phyloP scores from a whole-genome alignment of 208 protist species.

The Leishmania braziliensis region DNA sequence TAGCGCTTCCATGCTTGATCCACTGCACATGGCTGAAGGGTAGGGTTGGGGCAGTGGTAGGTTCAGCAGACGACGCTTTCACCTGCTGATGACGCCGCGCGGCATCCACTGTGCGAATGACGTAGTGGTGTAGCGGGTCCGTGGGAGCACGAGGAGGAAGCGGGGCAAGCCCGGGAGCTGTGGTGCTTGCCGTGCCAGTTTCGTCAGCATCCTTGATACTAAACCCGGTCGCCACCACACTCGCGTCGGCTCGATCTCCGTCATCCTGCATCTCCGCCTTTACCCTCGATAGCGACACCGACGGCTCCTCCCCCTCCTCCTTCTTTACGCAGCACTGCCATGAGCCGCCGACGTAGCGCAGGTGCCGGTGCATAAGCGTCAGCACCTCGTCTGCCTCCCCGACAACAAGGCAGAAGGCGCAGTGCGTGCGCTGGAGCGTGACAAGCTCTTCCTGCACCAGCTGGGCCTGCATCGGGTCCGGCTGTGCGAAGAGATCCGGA shows the following conservation, averaged over 20 bases:
- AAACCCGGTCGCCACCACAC: background rate
- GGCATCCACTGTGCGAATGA: constrained; percentile 25
- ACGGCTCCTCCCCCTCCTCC: constrained; percentile 2
- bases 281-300: constrained; percentile 3
- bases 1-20: constrained; percentile 28
- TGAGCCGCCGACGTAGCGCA: constrained; percentile 10
- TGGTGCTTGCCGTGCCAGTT: background rate
- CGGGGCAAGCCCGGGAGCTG: background rate
- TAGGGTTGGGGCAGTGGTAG: constrained; percentile 38
- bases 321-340: constrained; percentile 23
- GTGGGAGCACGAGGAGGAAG: too few species aligned
- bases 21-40: constrained; percentile 35
- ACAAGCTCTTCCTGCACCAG: constrained; percentile 82
- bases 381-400: constrained; percentile 84
- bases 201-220: background rate
- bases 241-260: background rate
- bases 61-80: background rate
- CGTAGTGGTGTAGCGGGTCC: constrained; percentile 30
- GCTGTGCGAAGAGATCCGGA: constrained; percentile 36
- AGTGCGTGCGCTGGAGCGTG: constrained; percentile 53
- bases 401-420: constrained; percentile 59
- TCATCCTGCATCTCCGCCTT: background rate
- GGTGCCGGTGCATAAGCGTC: constrained; percentile 37
- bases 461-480: constrained; percentile 50
- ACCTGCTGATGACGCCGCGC: constrained; percentile 2